Evolutionary conservation across 2,329 filamentous ascomycete species (phyloP), one percentile per base, ranked within the genome.

Genomic region (Aspergillus uvarum): DNA sequence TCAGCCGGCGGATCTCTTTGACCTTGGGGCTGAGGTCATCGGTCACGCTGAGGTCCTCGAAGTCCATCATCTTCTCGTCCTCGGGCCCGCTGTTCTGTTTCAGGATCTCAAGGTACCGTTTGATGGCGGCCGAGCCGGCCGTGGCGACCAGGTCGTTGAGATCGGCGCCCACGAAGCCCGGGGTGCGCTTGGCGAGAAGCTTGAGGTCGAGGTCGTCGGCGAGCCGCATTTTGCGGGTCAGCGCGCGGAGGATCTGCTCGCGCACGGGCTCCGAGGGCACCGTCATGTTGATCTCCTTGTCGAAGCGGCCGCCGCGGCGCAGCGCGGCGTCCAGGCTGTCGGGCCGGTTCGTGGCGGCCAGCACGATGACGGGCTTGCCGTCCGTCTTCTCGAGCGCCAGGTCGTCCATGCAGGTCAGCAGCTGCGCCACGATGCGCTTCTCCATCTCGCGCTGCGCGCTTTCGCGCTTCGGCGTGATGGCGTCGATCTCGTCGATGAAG

Each of bases 101-200:
- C 16, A 88, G 72, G 11, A 85, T 80, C 55, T 82, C 76, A 29
- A 85, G 76, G 65, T 84, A 87, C 42, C 82, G 77, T 63, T 86
- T 82, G 72, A 89, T 87, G n/a, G 86, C 85, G 68, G 84, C 83
- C 5, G 84, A 81, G 5, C 85, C 86, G 3, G 87, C 87, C 55
- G 87, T 88, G 47, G 85, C 85, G 3, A 88, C 86, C 3, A 89
- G 77, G 69, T 89, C 89, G 63, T 90, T 87, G 4, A 99, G 79
- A 79, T 99, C 95, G 5, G 91, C 91, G 11, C 93, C 94, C 0
- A 99, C 94, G 67, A 95, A 99, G 1, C 95, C 95, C 5, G 95
- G 91, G 0, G 94, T 98, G 67, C 88, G 82, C 68, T 91, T 93
- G 5, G 94, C 92, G 3, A 99, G 80, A 16, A 83, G 79, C 26